Conservation (phyloP, 306 rosid species). For the Calophaca sinica region DNA sequence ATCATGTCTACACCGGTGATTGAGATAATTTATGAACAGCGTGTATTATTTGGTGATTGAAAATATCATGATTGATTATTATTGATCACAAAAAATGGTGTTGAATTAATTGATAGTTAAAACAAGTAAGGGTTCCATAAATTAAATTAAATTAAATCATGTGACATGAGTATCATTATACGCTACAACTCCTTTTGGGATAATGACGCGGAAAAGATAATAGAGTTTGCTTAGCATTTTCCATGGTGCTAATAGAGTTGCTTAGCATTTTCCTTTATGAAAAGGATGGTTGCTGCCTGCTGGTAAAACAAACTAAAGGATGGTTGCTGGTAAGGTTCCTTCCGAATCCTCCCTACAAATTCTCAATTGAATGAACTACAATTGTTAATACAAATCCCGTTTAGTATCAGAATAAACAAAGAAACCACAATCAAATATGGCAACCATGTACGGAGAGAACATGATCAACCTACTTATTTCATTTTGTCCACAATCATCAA, state of each 20-base stretch:
- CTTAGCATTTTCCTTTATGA: not conserved
- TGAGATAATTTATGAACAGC: not conserved
- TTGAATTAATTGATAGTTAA: not conserved
- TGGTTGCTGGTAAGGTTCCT: not conserved
- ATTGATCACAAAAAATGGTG: slow-evolving; percentile 1
- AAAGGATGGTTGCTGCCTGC: not conserved
- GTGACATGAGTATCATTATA: not conserved
- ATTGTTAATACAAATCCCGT: not conserved
- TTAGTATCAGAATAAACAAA: slow-evolving; percentile 20
- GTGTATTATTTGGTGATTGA: not conserved
- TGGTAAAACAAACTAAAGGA: too few relatives aligned
- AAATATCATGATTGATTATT: not conserved
- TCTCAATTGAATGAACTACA: slow-evolving; percentile 7
- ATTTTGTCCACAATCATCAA: not conserved
- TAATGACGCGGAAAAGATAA: not conserved
- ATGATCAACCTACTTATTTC: not conserved
- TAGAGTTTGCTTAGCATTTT: too few relatives aligned
- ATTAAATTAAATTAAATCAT: not conserved
- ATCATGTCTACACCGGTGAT: not conserved
- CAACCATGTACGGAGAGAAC: not conserved
- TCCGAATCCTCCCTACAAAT: not conserved
- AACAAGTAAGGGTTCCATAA: not conserved
- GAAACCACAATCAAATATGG: not conserved
- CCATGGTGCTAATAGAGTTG: too few relatives aligned
- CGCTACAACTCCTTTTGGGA: too few relatives aligned